Percentiles rank a stretch among this genome's conserved stretches.
Conservation (phyloP, 495 filamentous ascomycete species). For the Penicillium samsonianum region DNA sequence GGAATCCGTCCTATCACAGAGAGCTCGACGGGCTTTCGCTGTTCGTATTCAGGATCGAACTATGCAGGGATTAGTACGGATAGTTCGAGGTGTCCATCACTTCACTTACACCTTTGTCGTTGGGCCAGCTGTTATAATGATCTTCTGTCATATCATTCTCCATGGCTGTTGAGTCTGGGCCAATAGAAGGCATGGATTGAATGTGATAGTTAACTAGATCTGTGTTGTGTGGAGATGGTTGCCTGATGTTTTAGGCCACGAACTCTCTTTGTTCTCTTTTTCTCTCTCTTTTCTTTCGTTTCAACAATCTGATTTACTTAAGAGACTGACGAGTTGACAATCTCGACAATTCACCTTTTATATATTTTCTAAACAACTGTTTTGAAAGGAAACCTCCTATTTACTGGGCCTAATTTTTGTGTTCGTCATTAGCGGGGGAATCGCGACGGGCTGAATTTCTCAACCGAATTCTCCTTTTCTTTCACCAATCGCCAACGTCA, state of each 20-base stretch:
- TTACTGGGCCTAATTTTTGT: background rate
- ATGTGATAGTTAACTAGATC: conserved; percentile 1
- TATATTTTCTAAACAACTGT: background rate
- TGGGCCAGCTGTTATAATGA: conserved; percentile 31
- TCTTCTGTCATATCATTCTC: background rate
- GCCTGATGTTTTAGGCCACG: background rate
- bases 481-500: conserved; percentile 10
- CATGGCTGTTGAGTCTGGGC: background rate
- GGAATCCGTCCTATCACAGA: conserved; percentile 51
- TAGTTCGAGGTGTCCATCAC: background rate
- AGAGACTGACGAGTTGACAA: background rate
- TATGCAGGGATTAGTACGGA: conserved; percentile 22
- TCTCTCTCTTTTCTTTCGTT: background rate
- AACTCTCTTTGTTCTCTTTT: background rate
- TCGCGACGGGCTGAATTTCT: conserved; percentile 22
- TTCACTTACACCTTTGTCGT: conserved; percentile 26
- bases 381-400: background rate
- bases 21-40: conserved; percentile 50
- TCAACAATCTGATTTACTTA: no score
- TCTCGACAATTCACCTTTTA: background rate
- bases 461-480: conserved; percentile 2
- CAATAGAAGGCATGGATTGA: conserved; percentile 14
- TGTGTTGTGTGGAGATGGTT: background rate
- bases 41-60: conserved; percentile 55
- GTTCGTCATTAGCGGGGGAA: conserved; percentile 22